A percentile compares a stretch with the other conserved stretches of the same genome.
These are phyloP conservation scores for Wallemia ichthyophaga DNA, from an alignment of 1,284 basidiomycete species.

Conservation along the genomic window DNA sequence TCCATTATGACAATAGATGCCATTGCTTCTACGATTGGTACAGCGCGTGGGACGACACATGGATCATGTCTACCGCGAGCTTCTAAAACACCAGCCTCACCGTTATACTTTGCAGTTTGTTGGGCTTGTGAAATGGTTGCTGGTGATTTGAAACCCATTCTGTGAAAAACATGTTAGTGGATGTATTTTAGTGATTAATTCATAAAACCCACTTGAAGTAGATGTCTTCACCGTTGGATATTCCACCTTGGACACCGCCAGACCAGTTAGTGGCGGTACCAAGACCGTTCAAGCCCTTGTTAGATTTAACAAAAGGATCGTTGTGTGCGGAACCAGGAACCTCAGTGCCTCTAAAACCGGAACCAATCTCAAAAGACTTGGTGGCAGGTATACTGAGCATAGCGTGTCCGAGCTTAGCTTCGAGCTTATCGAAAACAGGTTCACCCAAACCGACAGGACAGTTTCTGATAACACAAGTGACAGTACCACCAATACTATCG, in stretches of 20 bases:
- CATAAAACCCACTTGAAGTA: slow-evolving; percentile 73
- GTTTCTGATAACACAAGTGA: slow-evolving; percentile 82
- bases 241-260: slow-evolving; percentile 91
- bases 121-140: slow-evolving; percentile 91
- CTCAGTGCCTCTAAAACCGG: slow-evolving; percentile 85
- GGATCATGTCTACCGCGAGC: slow-evolving; percentile 86
- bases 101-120: slow-evolving; percentile 70
- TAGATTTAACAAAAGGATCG: slow-evolving; percentile 46
- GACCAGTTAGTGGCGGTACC: slow-evolving; percentile 83
- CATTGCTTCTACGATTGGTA: slow-evolving; percentile 98
- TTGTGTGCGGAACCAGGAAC: slow-evolving; percentile 82
- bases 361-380: slow-evolving; percentile 93
- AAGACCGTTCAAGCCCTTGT: slow-evolving; percentile 28
- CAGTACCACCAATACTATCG: slow-evolving; percentile 89
- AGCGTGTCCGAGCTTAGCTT: slow-evolving; percentile 80
- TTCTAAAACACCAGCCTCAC: slow-evolving; percentile 54
- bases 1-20: slow-evolving; percentile 87
- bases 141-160: slow-evolving; percentile 89
- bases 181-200: too few species aligned
- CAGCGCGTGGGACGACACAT: slow-evolving; percentile 87
- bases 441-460: slow-evolving; percentile 78
- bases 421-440: slow-evolving; percentile 95
- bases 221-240: slow-evolving; percentile 87
- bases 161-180: slow-evolving; percentile 12
- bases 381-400: slow-evolving; percentile 98